Evolutionary conservation across 2,329 filamentous ascomycete genomes (phyloP), one percentile per base, ranked within the genome.

Genomic region (Aspergillus texensis): DNA sequence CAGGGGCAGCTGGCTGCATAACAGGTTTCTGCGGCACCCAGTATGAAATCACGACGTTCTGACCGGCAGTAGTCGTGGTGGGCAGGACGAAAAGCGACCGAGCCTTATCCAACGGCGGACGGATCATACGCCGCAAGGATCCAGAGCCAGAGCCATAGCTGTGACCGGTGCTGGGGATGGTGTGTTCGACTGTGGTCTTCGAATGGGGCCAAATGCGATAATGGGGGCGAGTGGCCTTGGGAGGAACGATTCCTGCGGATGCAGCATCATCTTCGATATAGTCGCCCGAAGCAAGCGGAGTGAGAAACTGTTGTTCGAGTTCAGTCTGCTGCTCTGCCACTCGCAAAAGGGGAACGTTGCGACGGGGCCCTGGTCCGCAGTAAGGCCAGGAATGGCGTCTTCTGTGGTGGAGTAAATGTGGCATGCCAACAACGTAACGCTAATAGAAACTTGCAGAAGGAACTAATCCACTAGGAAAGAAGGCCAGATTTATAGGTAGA

Each of bases 311-410:
- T 39, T 58, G 26, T 54, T 66, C 63, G 19, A 61, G 36, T 6
- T 62, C 50, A n/a, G 59, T n/a, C n/a, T 62, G 43, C 2, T 65
- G 61, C 21, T 66, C 67, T 9, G 65, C 62, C 5, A 70, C 61
- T 21, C 67, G 70, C 14, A 69, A 36, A 2, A 73, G 55, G 16
- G 66, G 68, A 9, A 68, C 53, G 48, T 67, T 69, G n/a, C 60
- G 65, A 34, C 66, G 52, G 32, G 52, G 65, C n/a, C 67, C 67
- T 16, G 66, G 69, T 48, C 72, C 72, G 61, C 73, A 74, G 64
- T 75, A 75, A 9, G 77, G 77, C 76, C 76, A 78, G 28, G 76
- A 76, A 54, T 78, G 73, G 61, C 76, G 71, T 65, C 77, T 68
- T 68, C 68, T 65, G 57, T 77, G 75, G 61, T 74, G 71, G 36